Evolutionary conservation across 2,329 filamentous ascomycete genomes (phyloP), one percentile per base, ranked within the genome.

Genomic region (Eutypa lata): DNA sequence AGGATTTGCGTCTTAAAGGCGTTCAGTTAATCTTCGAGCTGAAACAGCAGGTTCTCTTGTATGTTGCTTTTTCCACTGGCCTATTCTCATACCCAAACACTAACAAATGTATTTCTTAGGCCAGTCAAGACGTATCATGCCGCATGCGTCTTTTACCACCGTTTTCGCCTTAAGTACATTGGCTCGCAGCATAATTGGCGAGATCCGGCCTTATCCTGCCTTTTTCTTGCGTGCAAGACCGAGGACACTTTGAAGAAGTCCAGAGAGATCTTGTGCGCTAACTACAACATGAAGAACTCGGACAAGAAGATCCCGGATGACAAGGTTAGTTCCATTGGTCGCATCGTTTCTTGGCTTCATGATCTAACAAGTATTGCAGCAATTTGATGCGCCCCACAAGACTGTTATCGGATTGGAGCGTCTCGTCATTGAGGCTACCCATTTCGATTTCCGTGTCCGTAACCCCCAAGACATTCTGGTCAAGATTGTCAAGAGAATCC

Each of bases 171-270:
- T 49, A 83, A 88, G 45, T 91, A 96, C 65, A 82, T 86, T n/a
- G 90, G 92, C 61, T 84, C 78, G 59, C 91, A 96, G 65, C 96
- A 96, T 71, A 89, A 89, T 68, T 91, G 86, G 58, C 73, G 90
- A 70, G 93, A 97, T 68, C 92, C 91, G 2, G 91, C 93, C 0
- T 83, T 94, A 7, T 91, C 94, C 1, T 88, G 91, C 22, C 76
- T 99, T 8, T 93, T 97, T 65, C 89, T 92, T 2, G 92, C 92
- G 2, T 97, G 93, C 78, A 99, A 99, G 75, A 91, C 95, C 45
- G 94, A 99, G 71, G 94, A 99, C 70, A 99, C 94, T 0, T 82
- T 97, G 60, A 99, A 99, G 74, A 97, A 97, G 76, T 96, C 91
- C 3, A 86, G 84, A 53, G 94, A 99, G 58, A 95, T 99, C 56